Evolutionary conservation across 2,329 filamentous ascomycete genomes (phyloP), one percentile per base, ranked within the genome.

Genomic region (Verticillium albo-atrum): DNA sequence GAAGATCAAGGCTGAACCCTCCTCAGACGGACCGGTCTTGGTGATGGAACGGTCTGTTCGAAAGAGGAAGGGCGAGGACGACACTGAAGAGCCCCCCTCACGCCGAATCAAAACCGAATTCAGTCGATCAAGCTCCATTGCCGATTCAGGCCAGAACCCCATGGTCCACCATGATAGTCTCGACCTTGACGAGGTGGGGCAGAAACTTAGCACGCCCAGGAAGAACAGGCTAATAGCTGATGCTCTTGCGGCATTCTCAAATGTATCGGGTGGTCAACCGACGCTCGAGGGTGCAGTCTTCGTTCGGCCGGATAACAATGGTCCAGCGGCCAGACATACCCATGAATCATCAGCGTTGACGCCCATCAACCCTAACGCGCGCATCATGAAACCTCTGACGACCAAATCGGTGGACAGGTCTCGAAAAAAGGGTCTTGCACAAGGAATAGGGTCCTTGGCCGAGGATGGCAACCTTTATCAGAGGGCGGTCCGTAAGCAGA

Each of bases 141-240:
- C 28, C 25, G 25, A 35, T 62, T 70, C 2, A 57, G 69, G 50
- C 67, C 60, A 15, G 64, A 64, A 50, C 71, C 70, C 50, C 62
- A 10, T 62, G 17, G 62, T 62, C 54, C 61, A 63, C 10, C 74
- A 82, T 47, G 85, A 86, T 56, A 89, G 84, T 58, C 77, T 89
- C 56, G 86, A 89, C 66, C 75, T 89, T 12, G 82, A 86, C 66
- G 76, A 80, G 50, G 72, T 78, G 56, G 79, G 77, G 7, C 70
- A 70, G 50, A 72, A 54, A 73, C 79, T 65, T 69, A 63, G 75
- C 56, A 84, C 77, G 14, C 77, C 75, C 56, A 73, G 72, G 63
- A 77, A 79, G n/a, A 59, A 60, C 17, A 61, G 60, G 42, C 25
- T 53, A 14, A 7, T 42, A 12, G 51, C 30, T 32, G 27, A 34